These are phyloP conservation scores for Hagleromyces aurorensis DNA, from an alignment of 805 yeast genomes.

Conservation along the genomic window DNA sequence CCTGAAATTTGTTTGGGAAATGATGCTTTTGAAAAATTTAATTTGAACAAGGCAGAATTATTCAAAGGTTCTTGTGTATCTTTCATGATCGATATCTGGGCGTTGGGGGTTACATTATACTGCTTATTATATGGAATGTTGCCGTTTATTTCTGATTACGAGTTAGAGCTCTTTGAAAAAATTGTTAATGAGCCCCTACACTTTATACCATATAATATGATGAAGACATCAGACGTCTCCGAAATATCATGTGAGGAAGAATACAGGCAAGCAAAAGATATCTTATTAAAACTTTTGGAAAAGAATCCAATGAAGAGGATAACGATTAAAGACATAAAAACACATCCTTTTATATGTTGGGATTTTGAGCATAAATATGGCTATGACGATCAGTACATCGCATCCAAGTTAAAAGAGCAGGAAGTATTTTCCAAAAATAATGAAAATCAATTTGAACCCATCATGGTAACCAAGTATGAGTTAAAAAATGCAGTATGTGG, in stretches of 20 bases:
- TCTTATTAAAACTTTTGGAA: constrained; percentile 51
- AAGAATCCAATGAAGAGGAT: constrained; percentile 66
- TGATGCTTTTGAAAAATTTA: constrained; percentile 19
- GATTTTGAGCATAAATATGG: constrained; percentile 29
- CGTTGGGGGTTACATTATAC: constrained; percentile 84
- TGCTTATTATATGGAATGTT: constrained; percentile 81
- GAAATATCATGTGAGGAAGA: constrained; percentile 33
- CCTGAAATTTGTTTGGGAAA: constrained; percentile 77
- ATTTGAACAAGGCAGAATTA: constrained; percentile 17
- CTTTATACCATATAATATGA: constrained; percentile 41
- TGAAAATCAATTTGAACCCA: constrained; percentile 33
- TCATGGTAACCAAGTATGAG: constrained; percentile 59
- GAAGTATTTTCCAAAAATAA: constrained; percentile 25
- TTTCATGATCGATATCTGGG: constrained; percentile 94
- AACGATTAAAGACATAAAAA: constrained; percentile 62
- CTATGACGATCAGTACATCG: constrained; percentile 6
- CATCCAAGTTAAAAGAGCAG: constrained; percentile 13
- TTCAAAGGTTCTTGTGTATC: constrained; percentile 47
- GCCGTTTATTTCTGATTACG: constrained; percentile 84
- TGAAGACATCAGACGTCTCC: constrained; percentile 28
- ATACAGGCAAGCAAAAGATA: constrained; percentile 40
- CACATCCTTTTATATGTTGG: constrained; percentile 59
- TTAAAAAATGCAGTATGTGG: constrained; percentile 74
- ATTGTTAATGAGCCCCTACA: constrained; percentile 56
- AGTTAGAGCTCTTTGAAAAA: constrained; percentile 57